phyloP scores from a whole-genome alignment of 257 asterid species.

The Gardenia jasminoides region DNA sequence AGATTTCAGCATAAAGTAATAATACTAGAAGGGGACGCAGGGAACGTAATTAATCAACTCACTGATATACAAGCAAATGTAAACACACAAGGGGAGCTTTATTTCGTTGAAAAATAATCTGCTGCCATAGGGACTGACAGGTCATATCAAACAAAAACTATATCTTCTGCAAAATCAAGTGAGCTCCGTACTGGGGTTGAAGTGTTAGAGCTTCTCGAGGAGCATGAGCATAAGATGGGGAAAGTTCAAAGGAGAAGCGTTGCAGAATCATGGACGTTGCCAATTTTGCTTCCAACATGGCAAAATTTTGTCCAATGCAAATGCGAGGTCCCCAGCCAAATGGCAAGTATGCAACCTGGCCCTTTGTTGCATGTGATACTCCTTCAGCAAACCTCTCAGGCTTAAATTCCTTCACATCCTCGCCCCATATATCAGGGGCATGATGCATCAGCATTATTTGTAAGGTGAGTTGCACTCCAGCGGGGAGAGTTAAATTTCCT shows the following conservation, averaged over 20 bases:
- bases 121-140: too few species aligned
- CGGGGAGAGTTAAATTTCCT: slow-evolving; percentile 17
- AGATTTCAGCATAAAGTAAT: too few species aligned
- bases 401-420: slow-evolving; percentile 24
- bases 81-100: too few species aligned
- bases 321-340: slow-evolving; percentile 22
- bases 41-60: too few species aligned
- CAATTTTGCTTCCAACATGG: slow-evolving; percentile 19
- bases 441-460: slow-evolving; percentile 18
- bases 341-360: slow-evolving; percentile 15
- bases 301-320: slow-evolving; percentile 22
- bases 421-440: slow-evolving; percentile 21
- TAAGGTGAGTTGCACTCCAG: neutral
- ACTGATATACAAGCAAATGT: too few species aligned
- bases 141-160: neutral
- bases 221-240: slow-evolving; percentile 8
- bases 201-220: slow-evolving; percentile 1
- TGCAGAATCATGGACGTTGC: slow-evolving; percentile 21
- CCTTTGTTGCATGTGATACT: slow-evolving; percentile 14
- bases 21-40: too few species aligned
- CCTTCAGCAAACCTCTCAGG: slow-evolving; percentile 25
- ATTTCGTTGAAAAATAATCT: too few species aligned
- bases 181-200: slow-evolving; percentile 14
- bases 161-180: neutral
- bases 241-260: slow-evolving; percentile 20